Evolutionary conservation across 2,329 filamentous ascomycete genomes (phyloP), one percentile per base, ranked within the genome.

Genomic region (Zasmidium angulare): DNA sequence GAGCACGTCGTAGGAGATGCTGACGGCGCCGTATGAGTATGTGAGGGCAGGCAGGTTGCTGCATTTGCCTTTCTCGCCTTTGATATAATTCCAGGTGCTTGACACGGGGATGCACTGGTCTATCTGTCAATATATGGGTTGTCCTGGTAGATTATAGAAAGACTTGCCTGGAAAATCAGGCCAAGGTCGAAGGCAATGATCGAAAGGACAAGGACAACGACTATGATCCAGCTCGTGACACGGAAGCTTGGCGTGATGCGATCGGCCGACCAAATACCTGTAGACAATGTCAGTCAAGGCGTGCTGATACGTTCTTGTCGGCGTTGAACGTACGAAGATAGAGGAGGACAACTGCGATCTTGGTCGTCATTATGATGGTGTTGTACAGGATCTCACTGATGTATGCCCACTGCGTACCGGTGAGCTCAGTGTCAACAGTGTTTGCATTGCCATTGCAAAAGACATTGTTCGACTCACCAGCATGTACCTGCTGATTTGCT

Each of bases 101-200:
- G 50, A 58, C n/a, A 66, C 56, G 2, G 63, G 63, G 24, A 58
- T 57, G 49, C 63, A 66, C 50, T 60, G 54, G 7, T 51, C 20
- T 22, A 21, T 31, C 11, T 4, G 36, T 43, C 14, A 43, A 17
- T 17, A 9, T 9, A 4, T 3, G n/a, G 36, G 3, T 19, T 46
- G 17, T 23, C 7, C 14, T 24, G 10, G 19, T 24, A 7, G 17
- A 23, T 2, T 19, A 2, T 20, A 6, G 6, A 19, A 21, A 21
- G 26, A 23, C 51, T 46, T 53, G 23, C 51, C 31, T 63, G 61
- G 49, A 65, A 65, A 9, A 65, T 61, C 29, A 64, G 46, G 3
- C 54, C 63, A n/a, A 66, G 59, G 53, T 64, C 62, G 43, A 66
- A 66, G 6, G 62, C 63, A 9, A 66, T 51, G 10, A 55, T 54